These are phyloP conservation scores for Rubia yunnanensis DNA, from an alignment of 257 asterid genomes.

Conservation along the genomic window DNA sequence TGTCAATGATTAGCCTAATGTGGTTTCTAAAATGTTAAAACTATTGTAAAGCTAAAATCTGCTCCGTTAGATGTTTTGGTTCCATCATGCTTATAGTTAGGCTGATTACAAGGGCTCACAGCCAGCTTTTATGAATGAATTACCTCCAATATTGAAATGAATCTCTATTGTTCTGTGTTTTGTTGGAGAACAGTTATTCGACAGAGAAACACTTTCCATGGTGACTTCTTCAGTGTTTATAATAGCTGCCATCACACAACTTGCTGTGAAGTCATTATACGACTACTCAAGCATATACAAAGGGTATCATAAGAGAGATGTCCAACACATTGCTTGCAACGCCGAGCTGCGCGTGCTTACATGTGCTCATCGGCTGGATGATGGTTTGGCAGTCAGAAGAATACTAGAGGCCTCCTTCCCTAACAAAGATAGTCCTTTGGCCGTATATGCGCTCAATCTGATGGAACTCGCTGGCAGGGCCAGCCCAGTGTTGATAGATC, in stretches of 20 bases:
- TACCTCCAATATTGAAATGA: background rate
- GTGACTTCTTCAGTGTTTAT: conserved; percentile 19
- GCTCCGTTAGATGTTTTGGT: too few relatives aligned
- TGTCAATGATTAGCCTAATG: background rate
- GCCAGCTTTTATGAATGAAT: background rate
- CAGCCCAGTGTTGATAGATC: conserved; percentile 29
- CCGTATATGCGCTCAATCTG: conserved; percentile 22
- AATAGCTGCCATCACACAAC: conserved; percentile 17
- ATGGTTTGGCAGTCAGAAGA: conserved; percentile 20
- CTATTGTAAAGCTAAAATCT: too few relatives aligned
- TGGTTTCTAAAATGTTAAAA: too few relatives aligned
- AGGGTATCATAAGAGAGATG: conserved; percentile 35
- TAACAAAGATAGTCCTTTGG: conserved; percentile 26
- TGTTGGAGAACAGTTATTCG: conserved; percentile 11
- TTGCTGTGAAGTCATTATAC: conserved; percentile 20
- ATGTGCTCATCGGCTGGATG: conserved; percentile 26
- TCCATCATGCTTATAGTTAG: too few relatives aligned
- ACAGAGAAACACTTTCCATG: conserved; percentile 20
- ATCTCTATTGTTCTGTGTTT: background rate
- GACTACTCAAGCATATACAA: conserved; percentile 25
- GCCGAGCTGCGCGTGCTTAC: conserved; percentile 29
- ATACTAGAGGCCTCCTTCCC: conserved; percentile 27
- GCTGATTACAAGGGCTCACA: too few relatives aligned
- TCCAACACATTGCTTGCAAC: conserved; percentile 19
- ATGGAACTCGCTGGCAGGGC: conserved; percentile 38